Evolutionary conservation across 345 rosid species (phyloP), one percentile per base, ranked within the genome.

Genomic region (Salix exigua): DNA sequence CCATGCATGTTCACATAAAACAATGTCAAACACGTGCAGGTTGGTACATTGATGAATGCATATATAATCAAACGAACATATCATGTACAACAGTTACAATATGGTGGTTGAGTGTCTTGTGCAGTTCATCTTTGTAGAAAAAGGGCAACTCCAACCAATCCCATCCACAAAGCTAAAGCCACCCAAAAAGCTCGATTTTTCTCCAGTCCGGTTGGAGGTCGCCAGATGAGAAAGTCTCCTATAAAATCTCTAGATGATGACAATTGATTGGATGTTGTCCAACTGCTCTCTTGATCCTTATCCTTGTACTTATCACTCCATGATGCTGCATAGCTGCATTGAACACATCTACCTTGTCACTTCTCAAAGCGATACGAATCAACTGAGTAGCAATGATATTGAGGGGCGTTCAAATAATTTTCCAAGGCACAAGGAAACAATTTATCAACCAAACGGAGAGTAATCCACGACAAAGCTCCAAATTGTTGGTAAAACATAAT

Each of bases 111-210:
- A 17, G 12, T 7, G 66, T 38, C 63, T 3, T 37, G 35, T 42
- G 25, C 19, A 30, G 66, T 78, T 94, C 84, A 92, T 78, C 84
- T 80, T 82, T 92, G 97, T 55, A 90, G 84, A 72, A 92, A 8
- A 66, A 95, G 80, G 23, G 99, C 97, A 63, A 97, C 93, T 69
- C 95, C 97, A 66, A 95, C 97, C 86, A 95, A 87, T 64, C 91
- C 90, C 26, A 95, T 73, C 99, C 99, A 92, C 14, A 93, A 64
- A 6, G 96, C 83, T 85, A 95, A 82, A 66, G 89, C 89, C 42
- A 88, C 79, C 99, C 97, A 95, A 71, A 95, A 92, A 4, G 84
- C 88, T 55, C 72, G 66, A 82, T 80, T 96, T 80, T 90, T 96
- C 83, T 86, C 91, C 74, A 86, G 66, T 3, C 94, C 99, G 0